Evolutionary conservation across 352 stramenopile species (phyloP), one percentile per base, ranked within the genome.

Genomic region (Phytopythium sindhum): DNA sequence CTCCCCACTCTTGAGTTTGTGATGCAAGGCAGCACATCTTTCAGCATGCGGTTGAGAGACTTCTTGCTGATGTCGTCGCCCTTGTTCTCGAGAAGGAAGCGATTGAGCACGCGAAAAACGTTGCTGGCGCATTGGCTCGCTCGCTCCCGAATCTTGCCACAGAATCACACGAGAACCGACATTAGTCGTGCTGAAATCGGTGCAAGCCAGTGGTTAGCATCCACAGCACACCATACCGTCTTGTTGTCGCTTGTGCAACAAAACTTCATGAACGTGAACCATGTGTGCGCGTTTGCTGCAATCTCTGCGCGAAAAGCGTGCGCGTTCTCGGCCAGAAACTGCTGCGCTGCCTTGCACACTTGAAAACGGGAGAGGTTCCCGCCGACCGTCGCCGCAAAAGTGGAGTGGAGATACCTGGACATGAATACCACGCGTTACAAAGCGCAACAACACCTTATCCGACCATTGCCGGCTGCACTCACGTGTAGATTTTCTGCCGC

Each of bases 211-310:
- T 55, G 50, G 2, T 41, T 10, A 35, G 8, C 17, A 29, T 48
- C 63, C 47, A 23, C 48, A 28, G 29, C 57, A 45, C 15, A 33
- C 61, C 71, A 17, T 63, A 93, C 86, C 61, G 74, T 93, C 62
- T 95, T 95, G 69, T 74, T 91, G 9, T 90, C 80, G 26, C 66
- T 85, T 44, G 70, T 63, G 19, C 65, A 86, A 60, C 81, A 93
- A 64, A 78, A 89, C 37, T 86, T 86, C 75, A 88, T 86, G 60
- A 88, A 90, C 4, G 75, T 75, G 61, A 87, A 89, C 84, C 81
- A 91, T 19, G 63, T 56, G 28, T 77, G 66, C 4, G 72, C 73
- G 62, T 74, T 86, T n/a, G 65, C 26, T 0, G 81, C 84, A 33
- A 91, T 86, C 54, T 91, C 78, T 35, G 78, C 64, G 8, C 60